Evolutionary conservation across 805 yeast genomes (phyloP).

Genomic region (Scheffersomyces stipitis): DNA sequence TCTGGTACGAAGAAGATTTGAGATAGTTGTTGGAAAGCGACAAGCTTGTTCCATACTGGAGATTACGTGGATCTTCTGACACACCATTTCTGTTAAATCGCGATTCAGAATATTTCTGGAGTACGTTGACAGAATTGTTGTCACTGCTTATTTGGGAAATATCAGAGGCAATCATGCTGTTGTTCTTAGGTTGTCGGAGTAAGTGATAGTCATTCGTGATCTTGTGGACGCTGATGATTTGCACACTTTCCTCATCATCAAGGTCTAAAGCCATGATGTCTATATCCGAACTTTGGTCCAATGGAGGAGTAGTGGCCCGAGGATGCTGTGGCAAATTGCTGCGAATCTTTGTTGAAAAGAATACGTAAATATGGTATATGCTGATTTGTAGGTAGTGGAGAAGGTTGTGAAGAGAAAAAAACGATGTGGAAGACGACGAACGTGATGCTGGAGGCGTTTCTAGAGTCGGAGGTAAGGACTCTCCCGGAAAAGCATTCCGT

Average conservation of each 20-base stretch:
- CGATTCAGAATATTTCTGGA: background rate
- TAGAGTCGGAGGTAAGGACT: too few species aligned
- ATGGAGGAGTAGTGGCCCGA: too few species aligned
- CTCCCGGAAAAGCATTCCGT: background rate
- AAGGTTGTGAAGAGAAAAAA: too few species aligned
- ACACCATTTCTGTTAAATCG: conserved; percentile 1
- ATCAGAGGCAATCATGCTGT: background rate
- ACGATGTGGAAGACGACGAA: too few species aligned
- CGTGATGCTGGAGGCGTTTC: too few species aligned
- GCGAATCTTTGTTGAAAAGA: background rate
- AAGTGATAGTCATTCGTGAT: background rate
- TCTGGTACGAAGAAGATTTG: conserved; percentile 23
- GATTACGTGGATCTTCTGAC: background rate
- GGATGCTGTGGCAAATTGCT: too few species aligned
- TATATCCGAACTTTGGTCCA: too few species aligned
- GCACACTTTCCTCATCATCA: background rate
- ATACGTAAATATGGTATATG: background rate
- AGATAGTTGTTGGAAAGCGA: conserved; percentile 11
- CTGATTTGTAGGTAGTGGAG: conserved; percentile 5
- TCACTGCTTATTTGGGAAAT: background rate
- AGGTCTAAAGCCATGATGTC: too few species aligned
- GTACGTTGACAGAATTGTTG: conserved; percentile 1
- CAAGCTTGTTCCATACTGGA: conserved; percentile 39
- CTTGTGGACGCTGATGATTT: background rate
- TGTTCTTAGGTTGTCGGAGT: too few species aligned